Base-by-base conservation (phyloP, 2,329 filamentous ascomycete genomes). In the Neonectria magnoliae region DNA sequence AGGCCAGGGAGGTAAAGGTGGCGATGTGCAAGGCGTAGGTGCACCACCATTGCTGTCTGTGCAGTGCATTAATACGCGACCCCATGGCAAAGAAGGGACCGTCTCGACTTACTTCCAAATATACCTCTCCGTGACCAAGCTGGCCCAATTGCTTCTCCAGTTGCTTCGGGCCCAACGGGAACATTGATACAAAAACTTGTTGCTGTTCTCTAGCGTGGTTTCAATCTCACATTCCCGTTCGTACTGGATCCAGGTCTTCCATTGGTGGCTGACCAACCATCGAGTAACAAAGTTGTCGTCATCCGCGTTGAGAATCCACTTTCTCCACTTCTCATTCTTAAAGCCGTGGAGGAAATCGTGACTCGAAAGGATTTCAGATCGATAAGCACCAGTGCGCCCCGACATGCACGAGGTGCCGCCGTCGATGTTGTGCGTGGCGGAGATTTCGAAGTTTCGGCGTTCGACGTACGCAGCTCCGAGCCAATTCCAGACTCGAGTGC, bases 251-350 rank as follows among this genome's bases (percentile, higher is more conserved):
- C 93, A 95, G 22, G 94, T 98, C 82, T 97, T 93, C 93, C 93
- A 97, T 71, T 91, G 87, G 81, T 97, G 91, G 69, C 90, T 92
- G 71, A 98, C 94, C 75, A 98, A 87, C 95, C 95, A 98, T 62
- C 95, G 90, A 7, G 95, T 98, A 73, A 98, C 93, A 81, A 98
- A 98, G 81, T 98, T 98, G 84, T 98, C 95, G 79, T 98, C 95
- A 79, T 98, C 95, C 27, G 95, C 94, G 76, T 98, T 98, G 66
- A 98, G 86, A 75, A 94, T 94, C 81, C 91, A 97, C 73, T 91
- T 90, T 53, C 91, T 87, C 93, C 93, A 97, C 72, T 91, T 91
- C 81, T 98, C 95, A 60, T 94, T 93, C 71, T 93, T 94, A 83
- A 98, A 98, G 50, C 91, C 93, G 69, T 94, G 88, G 45, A 94